Evolutionary conservation across 306 rosid genomes (phyloP).

Genomic region (Mucuna pruriens): DNA sequence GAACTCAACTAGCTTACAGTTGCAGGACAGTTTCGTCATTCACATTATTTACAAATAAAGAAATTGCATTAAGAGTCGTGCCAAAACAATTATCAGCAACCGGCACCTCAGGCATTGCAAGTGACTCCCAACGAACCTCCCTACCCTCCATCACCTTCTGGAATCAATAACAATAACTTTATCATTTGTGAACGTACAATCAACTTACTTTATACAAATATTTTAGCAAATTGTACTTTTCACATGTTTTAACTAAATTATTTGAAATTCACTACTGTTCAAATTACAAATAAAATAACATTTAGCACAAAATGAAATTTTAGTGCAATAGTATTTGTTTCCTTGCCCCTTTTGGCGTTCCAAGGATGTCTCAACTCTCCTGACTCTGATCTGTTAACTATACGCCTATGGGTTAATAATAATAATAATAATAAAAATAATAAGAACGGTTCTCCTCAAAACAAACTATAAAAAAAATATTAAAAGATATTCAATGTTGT

Average conservation of each 20-base stretch:
- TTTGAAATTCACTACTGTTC: neutral
- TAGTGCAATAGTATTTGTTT: neutral
- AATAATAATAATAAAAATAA: neutral
- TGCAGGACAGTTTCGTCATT: slow-evolving; percentile 51
- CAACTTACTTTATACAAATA: neutral
- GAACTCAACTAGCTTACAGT: slow-evolving; percentile 26
- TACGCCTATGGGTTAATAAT: neutral
- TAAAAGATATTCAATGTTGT: neutral
- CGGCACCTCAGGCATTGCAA: slow-evolving; percentile 30
- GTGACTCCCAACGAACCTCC: slow-evolving; percentile 22
- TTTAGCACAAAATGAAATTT: neutral
- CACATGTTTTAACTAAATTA: neutral
- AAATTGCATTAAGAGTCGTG: slow-evolving; percentile 34
- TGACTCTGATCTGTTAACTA: neutral
- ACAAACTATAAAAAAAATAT: neutral
- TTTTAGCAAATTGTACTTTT: neutral
- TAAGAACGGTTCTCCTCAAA: neutral
- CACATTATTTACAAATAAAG: neutral
- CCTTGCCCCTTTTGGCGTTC: slow-evolving; percentile 18
- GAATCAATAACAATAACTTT: neutral
- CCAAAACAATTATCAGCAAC: slow-evolving; percentile 43
- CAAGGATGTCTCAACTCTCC: neutral
- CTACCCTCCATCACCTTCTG: neutral
- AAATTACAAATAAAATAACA: neutral
- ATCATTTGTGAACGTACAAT: neutral